These are phyloP conservation scores for Moricandia arvensis DNA, from an alignment of 345 rosid genomes.

Conservation along the genomic window DNA sequence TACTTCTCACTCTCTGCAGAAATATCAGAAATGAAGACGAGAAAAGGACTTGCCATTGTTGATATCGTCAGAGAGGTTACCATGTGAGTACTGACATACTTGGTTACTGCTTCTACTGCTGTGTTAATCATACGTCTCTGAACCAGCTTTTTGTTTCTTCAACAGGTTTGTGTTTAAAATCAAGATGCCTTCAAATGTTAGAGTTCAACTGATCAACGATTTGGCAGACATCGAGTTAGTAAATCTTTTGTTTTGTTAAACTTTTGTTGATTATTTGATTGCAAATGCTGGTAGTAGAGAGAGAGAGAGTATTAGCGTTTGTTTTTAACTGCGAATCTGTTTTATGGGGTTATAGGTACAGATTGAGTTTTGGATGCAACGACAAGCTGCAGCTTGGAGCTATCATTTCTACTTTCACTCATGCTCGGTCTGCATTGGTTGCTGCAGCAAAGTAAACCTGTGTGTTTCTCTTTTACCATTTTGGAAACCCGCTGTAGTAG, in stretches of 20 bases:
- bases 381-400: slow-evolving; percentile 92
- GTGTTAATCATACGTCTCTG: slow-evolving; percentile 6
- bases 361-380: slow-evolving; percentile 81
- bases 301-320: neutral
- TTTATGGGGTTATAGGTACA: slow-evolving; percentile 57
- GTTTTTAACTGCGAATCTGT: neutral
- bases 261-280: neutral
- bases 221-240: slow-evolving; percentile 93
- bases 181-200: slow-evolving; percentile 81
- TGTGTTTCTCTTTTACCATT: neutral
- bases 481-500: neutral
- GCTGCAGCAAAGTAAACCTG: slow-evolving; percentile 58
- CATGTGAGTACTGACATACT: slow-evolving; percentile 51
- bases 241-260: neutral
- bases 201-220: slow-evolving; percentile 78
- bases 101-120: slow-evolving; percentile 21
- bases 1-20: slow-evolving; percentile 41
- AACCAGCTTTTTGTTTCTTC: slow-evolving; percentile 14
- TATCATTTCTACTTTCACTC: slow-evolving; percentile 66
- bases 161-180: slow-evolving; percentile 89
- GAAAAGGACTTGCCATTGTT: slow-evolving; percentile 90
- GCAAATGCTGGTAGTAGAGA: neutral
- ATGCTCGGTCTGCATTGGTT: slow-evolving; percentile 64
- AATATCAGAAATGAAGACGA: slow-evolving; percentile 76
- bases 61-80: slow-evolving; percentile 87